Base-by-base conservation (phyloP, 306 rosid genomes). In the Malus fusca region DNA sequence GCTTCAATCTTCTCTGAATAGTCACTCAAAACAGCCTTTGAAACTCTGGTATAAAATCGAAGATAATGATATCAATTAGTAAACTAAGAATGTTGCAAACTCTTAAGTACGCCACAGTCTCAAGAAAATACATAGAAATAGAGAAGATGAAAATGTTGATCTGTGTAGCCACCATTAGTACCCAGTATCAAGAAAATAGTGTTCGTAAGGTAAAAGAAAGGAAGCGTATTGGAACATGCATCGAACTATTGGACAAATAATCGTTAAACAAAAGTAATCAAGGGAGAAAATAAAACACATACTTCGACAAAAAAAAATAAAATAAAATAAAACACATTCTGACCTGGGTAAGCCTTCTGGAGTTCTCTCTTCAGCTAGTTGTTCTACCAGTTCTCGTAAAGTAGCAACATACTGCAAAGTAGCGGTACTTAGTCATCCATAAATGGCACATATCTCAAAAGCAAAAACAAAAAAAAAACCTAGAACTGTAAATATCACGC, bases 1-100 rank as follows among this genome's bases (percentile, higher is more conserved):
- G 81, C 91, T 89, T 92, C 99, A 30, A 92, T 84, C 90, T 92
- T 95, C 85, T 90, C 93, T 22, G 96, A 88, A 85, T 84, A 88
- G 61, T 92, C 97, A 76, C 86, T 87, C 83, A 95, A 69, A 65
- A 80, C 48, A 59, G 88, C 91, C 85, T 95, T 95, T 69, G 99
- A 90, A 76, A 92, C 83, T 81, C 97, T 93, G 90, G 83, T 51
- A 61, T 68, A 69, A 43, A 67, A 46, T 0, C 8, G 12, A n/a
- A 48, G 37, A 14, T 22, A 76, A 30, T 26, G 9, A 55, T 4
- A 15, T 35, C 40, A 12, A 23, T 53, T 14, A 18, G 43, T 12
- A 53, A 75, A 75, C n/a, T 51, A 64, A 30, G 25, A 51, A 25
- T 15, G 21, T 15, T 59, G 28, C 18, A 22, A 15, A 15, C 68